A percentile compares a stretch with the other conserved stretches of the same genome.
Evolutionary conservation across 2,329 filamentous ascomycete species (phyloP).

Genomic region (Botrytis pseudocinerea): DNA sequence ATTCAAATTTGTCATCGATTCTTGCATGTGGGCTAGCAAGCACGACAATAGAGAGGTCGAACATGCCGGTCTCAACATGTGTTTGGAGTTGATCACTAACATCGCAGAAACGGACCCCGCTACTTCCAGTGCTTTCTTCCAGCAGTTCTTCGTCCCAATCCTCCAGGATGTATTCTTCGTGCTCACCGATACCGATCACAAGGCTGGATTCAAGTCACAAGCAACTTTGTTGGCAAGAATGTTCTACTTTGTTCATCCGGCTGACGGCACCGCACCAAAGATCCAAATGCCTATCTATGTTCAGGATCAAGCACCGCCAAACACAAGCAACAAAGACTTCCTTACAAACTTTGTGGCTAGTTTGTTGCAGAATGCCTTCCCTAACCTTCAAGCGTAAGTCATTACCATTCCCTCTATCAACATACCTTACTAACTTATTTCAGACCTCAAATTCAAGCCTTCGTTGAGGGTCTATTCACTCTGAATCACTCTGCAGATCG

Average conservation of each 20-base stretch:
- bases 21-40: conserved; percentile 99
- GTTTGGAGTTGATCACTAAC: conserved; percentile 93
- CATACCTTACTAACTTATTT: conserved; percentile 42
- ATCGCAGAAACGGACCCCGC: conserved; percentile 87
- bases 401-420: neutral
- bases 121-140: conserved; percentile 94
- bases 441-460: conserved; percentile 82
- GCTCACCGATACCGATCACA: conserved; percentile 95
- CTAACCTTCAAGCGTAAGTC: conserved; percentile 84
- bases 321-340: conserved; percentile 89
- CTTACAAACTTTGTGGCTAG: conserved; percentile 83
- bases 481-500: conserved; percentile 87
- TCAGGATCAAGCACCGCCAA: conserved; percentile 75
- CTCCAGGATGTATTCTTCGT: conserved; percentile 98
- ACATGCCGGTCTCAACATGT: conserved; percentile 96
- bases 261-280: conserved; percentile 70
- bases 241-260: conserved; percentile 89
- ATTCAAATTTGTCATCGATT: conserved; percentile 99
- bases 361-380: conserved; percentile 85
- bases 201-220: conserved; percentile 98
- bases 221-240: conserved; percentile 90
- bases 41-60: conserved; percentile 99
- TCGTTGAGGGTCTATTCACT: conserved; percentile 86
- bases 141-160: conserved; percentile 93
- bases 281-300: conserved; percentile 90